Percentiles rank a stretch among this genome's conserved stretches.
phyloP scores from a whole-genome alignment of 1,284 basidiomycete genomes.

The Cyathus pygmaeus region DNA sequence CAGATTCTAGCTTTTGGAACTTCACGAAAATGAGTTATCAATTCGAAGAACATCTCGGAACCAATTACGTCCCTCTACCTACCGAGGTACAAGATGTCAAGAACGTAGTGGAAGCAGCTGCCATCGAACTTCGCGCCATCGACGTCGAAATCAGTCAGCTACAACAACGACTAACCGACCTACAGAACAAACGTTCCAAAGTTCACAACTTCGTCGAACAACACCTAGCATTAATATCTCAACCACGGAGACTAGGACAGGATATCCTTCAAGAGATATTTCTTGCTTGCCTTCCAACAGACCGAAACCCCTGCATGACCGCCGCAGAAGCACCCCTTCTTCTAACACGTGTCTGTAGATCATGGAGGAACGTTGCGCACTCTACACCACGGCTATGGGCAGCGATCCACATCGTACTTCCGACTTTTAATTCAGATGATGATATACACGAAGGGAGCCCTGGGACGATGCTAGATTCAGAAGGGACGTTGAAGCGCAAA shows the following conservation, averaged over 20 bases:
- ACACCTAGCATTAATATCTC: constrained; percentile 11
- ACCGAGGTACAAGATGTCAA: too few species aligned
- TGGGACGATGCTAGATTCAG: too few species aligned
- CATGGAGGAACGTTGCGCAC: constrained; percentile 3
- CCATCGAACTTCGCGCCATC: too few species aligned
- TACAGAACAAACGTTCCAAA: neutral
- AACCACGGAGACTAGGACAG: constrained; percentile 15
- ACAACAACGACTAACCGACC: neutral
- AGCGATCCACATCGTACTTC: constrained; percentile 10
- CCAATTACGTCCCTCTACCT: too few species aligned
- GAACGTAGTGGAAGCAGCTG: too few species aligned
- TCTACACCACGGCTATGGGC: constrained; percentile 10
- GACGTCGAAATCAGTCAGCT: neutral
- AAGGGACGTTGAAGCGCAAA: too few species aligned
- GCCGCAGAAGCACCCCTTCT: constrained; percentile 10
- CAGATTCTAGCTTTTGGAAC: too few species aligned
- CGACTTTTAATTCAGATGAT: neutral
- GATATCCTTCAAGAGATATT: constrained; percentile 28
- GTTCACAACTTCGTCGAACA: neutral
- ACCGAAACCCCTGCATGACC: constrained; percentile 22
- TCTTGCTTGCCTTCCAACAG: constrained; percentile 18
- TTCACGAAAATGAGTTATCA: too few species aligned
- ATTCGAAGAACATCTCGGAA: too few species aligned
- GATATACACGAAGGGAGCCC: too few species aligned
- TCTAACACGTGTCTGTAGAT: constrained; percentile 10